Evolutionary conservation across 169 alveolate species (phyloP), one percentile per base, ranked within the genome.

Genomic region (Plasmodium knowlesi): DNA sequence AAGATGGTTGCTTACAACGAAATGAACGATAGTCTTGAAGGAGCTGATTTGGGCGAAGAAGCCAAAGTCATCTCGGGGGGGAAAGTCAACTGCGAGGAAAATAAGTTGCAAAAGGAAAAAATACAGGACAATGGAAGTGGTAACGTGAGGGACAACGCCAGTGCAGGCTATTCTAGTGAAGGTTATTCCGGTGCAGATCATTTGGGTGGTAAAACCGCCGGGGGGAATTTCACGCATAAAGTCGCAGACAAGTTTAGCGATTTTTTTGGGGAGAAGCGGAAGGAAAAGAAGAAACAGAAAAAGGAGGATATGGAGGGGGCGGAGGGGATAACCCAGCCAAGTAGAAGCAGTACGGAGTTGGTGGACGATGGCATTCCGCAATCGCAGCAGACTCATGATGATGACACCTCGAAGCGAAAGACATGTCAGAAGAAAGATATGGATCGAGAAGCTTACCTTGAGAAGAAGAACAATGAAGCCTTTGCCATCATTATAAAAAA

Each of bases 401-500:
- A 10, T 10, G 6, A 67, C 30, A 0, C 30, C 5, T 1, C 14
- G 8, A 19, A 10, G 8, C 10, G 4, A 19, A 1, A 4, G 41
- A 2, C 37, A n/a, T 0, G 37, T 0, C 5, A 8, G 54, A 81
- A 50, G n/a, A 76, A 57, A 19, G 10, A 72, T 2, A 46, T 91
- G 34, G 85, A 80, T 61, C 94, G 80, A 74, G 57, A 89, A 12
- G 70, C 81, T 0, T 41, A 43, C 19, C 37, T 78, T 2, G 96
- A 95, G 25, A 37, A 93, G 71, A 71, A 93, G 34, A 92, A 83
- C 86, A 85, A 76, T 16, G 70, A 76, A 74, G 85, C 93, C 5
- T 39, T 86, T 25, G 93, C 88, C 37, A 22, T 37, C 28, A 91
- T 93, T 1, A 81, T 95, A 41, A 93, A 76, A 41, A 94, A 95